A percentile compares a stretch with the other conserved stretches of the same genome.
These are phyloP conservation scores for Microbotryomycetes sp. DNA, from an alignment of 1,284 basidiomycete species.

Conservation along the genomic window DNA sequence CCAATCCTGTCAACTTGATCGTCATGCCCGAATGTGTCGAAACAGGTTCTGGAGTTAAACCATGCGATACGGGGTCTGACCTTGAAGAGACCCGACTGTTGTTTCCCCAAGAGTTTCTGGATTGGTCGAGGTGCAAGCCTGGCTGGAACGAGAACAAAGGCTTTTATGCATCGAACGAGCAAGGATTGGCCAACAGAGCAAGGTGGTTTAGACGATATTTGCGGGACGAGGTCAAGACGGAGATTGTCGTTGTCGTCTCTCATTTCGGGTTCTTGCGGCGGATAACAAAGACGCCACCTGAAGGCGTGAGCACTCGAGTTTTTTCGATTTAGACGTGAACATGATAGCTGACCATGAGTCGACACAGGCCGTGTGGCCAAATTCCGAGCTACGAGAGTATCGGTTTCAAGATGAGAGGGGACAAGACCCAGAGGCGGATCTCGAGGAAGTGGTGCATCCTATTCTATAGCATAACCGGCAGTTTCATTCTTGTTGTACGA, in stretches of 20 bases:
- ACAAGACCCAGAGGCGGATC: slow-evolving; percentile 22
- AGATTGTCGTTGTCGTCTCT: slow-evolving; percentile 21
- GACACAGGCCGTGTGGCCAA: slow-evolving; percentile 15
- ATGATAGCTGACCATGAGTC: background rate
- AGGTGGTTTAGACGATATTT: slow-evolving; percentile 23
- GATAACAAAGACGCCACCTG: slow-evolving; percentile 18
- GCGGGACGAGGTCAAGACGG: slow-evolving; percentile 4
- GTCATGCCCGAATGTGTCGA: slow-evolving; percentile 22
- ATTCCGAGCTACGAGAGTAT: slow-evolving; percentile 25
- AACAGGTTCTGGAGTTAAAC: slow-evolving; percentile 22
- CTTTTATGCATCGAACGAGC: slow-evolving; percentile 16
- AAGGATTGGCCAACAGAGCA: slow-evolving; percentile 21
- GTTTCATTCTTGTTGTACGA: background rate
- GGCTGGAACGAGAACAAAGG: slow-evolving; percentile 29
- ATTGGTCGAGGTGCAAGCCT: slow-evolving; percentile 12
- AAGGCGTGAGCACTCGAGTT: slow-evolving; percentile 2
- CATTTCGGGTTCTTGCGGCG: slow-evolving; percentile 24
- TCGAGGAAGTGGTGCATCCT: slow-evolving; percentile 9
- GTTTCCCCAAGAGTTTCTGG: slow-evolving; percentile 17
- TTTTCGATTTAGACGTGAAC: slow-evolving; percentile 1
- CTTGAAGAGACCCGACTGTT: slow-evolving; percentile 8
- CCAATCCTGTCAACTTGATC: slow-evolving; percentile 2
- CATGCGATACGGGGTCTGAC: slow-evolving; percentile 22
- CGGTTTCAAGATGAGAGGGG: slow-evolving; percentile 12
- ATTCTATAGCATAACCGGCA: slow-evolving; percentile 2